Conservation (phyloP, 202 grass and related monocot species). For the Hordeum pubiflorum region DNA sequence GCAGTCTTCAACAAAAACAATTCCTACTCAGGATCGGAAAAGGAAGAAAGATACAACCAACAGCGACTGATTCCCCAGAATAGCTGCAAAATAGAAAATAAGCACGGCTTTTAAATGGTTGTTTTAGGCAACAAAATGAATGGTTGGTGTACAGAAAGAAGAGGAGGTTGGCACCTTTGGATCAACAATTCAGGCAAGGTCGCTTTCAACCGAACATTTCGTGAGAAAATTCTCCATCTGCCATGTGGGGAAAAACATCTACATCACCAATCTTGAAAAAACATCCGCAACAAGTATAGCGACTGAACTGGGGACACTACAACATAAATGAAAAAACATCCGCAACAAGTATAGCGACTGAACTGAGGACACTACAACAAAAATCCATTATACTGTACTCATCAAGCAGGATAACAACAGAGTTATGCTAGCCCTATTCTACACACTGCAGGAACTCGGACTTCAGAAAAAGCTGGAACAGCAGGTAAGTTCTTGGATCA, state of each 20-base stretch:
- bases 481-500: background rate
- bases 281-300: background rate
- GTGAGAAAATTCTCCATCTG: background rate
- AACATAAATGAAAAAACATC: background rate
- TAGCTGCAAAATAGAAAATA: slow-evolving; percentile 15
- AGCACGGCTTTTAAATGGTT: background rate
- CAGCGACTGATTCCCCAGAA: background rate
- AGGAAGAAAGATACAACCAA: background rate
- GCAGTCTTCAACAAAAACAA: background rate
- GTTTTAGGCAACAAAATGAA: background rate
- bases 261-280: slow-evolving; percentile 9
- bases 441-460: background rate
- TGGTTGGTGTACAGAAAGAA: background rate
- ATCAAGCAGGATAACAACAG: background rate
- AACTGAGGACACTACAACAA: background rate
- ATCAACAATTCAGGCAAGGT: slow-evolving; percentile 12
- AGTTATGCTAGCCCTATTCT: background rate
- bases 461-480: background rate
- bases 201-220: background rate
- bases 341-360: background rate
- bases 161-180: background rate
- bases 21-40: background rate
- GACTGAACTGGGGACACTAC: background rate
- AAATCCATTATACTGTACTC: background rate
- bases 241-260: background rate